Evolutionary conservation across 2,329 filamentous ascomycete genomes (phyloP), one percentile per base, ranked within the genome.

Genomic region (Falciphora oryzae): DNA sequence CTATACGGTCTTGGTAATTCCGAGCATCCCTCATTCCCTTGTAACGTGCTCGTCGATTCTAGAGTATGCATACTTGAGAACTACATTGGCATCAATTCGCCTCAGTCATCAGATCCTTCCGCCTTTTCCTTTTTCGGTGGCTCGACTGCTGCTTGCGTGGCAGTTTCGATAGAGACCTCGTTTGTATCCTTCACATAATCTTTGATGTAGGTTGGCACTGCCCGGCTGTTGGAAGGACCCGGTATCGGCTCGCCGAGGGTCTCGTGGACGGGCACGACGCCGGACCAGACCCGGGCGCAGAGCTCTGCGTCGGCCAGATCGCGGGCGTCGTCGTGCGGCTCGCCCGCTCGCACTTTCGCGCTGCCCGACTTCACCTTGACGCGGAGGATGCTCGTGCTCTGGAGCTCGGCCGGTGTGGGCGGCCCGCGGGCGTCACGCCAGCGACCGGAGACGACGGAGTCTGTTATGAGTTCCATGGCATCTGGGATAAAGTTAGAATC

Each of bases 381-480:
- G 67, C 82, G 86, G 65, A 96, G 77, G 57, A 96, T 86, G 58
- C 85, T 84, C 0, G 92, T 96, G 65, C 85, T 87, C 66, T 86
- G 85, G 80, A 95, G 84, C 80, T 96, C 92, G 14, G 87, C 85
- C 59, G 87, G 89, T 3, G 57, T 61, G 1, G 91, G 91, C 5
- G 91, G 91, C 7, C 87, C 78, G 4, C 92, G 85, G 22, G 85
- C 85, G 71, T 89, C 80, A 25, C 81, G 79, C 87, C 90, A 96
- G 6, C 92, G 85, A 16, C 81, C 79, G 0, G 86, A 81, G 2
- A 94, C 82, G 16, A 94, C 86, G 53, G 83, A 82, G 74, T 96
- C 83, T 2, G 92, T 96, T 73, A 96, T 89, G 65, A 90, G 79
- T 70, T 88, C 78, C 86, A 96, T 89, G 10, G 91, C 92, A 77